Base-by-base conservation (phyloP, 2,329 filamentous ascomycete species). In the Sporothrix sp. region DNA sequence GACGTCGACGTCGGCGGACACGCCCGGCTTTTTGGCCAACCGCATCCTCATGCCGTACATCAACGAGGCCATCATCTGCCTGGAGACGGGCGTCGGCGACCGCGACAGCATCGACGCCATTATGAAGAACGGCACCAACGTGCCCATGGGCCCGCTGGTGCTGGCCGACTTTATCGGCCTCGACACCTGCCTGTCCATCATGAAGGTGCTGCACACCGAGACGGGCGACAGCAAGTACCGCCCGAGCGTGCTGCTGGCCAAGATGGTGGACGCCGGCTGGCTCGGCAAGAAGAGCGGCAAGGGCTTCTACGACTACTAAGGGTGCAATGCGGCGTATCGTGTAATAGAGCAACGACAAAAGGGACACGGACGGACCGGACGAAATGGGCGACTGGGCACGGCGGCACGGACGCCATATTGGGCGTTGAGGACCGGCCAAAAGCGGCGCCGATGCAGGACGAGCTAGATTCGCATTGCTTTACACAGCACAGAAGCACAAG, bases 41-140 rank as follows among this genome's bases (percentile, higher is more conserved):
- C 78, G 93, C 9, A 98, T 98, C 55, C 72, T 98, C 53, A 98
- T 98, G 93, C 93, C 93, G 0, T 98, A 98, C 66, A 96, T 98
- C 72, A 98, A 98, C 66, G 93, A 98, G 71, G 93, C 94, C 8
- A 76, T 98, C 59, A 91, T 95, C 57, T 98, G 93, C 67, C 74
- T 98, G 13, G 93, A 98, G 71, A 96, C 93, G 0, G 87, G 87
- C 3, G 82, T 98, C 0, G 93, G 93, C 16, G 78, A 80, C 57
- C 84, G 86, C 59, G 90, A 97, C 62, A 86, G 91, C 57, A 98
- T 98, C 58, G 93, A 98, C 64, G 83, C 78, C 57, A 98, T 98
- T 61, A 98, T 98, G 93, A 97, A 95, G 78, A 96, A 96, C 60
- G 93, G 93, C 42, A 98, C 93, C 20, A 95, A 95, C 63, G 93